Evolutionary conservation across 164 flowering plant species (phyloP), one percentile per base, ranked within the genome.

Genomic region (Houttuynia cordata): DNA sequence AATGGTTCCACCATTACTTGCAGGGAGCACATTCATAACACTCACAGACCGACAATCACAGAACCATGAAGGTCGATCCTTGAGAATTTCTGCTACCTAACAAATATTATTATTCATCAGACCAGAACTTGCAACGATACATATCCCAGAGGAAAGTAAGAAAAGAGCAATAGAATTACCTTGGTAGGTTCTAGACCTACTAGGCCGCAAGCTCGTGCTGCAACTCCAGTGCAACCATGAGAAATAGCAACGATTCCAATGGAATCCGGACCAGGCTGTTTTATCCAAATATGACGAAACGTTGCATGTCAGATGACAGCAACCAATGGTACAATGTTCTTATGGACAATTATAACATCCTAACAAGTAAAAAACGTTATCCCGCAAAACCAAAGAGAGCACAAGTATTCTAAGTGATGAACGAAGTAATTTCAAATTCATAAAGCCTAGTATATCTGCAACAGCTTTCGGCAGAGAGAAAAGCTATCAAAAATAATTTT

Each of bases 241-340:
- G 97, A 91, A 79, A 91, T 83, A 84, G 97, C 91, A 80, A 91
- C 79, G 87, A 91, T 91, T 85, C 97, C 97, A 82, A 88, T 85
- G 88, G 97, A 91, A 91, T 91, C 97, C 96, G 97, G 97, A 91
- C 97, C 97, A 91, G 97, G 97, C 97, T 91, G 37, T 30, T 30
- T 30, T 30, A 30, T 30, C 4, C 37, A 30, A 6, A 30, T 2
- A 30, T 30, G 6, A 30, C 6, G 37, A 30, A 6, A 30, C 6
- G 37, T 6, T 6, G 37, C 37, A 30, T 30, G 37, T 30, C 37
- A 30, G 6, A 30, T 30, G 6, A 30, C 4, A 2, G 37, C 37
- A 30, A 30, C 37, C 37, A 30, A 30, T 30, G 37, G 2, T 30
- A 30, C n/a, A n/a, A n/a, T n/a, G n/a, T 30, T 30, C 37, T 30